Base-by-base conservation (phyloP, 129 eudicot species). In the Flaveria brownii region DNA sequence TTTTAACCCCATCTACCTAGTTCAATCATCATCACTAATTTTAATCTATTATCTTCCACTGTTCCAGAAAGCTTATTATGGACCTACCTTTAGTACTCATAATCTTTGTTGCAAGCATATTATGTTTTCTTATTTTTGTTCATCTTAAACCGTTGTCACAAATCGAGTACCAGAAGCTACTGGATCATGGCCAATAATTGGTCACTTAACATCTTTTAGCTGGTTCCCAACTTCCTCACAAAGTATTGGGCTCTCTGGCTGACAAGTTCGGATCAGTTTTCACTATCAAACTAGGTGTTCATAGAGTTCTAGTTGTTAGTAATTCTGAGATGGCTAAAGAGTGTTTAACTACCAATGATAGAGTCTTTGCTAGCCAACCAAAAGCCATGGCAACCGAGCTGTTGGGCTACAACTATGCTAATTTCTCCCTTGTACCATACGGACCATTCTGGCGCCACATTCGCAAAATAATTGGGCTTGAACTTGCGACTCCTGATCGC, bases 111-210 rank as follows among this genome's bases (percentile, higher is more conserved):
- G 18, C 79, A 3, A 16, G 62, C 70, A 26, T 75, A 45, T 25
- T 49, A 16, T 62, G 47, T 46, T 75, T 15, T 15, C 14, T 61
- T 26, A 2, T 46, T 30, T 9, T 62, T 75, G 7, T 26, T 45
- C 60, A 61, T 74, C 60, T 16, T 6, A 1, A 33, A 8, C 41
- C 45, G 1, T n/a, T n/a, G n/a, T n/a, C n/a, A n/a, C n/a, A 71
- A 50, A 16, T 71, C 5, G 3, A 28, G 62, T 52, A 14, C 84
- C 84, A 0, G 79, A 74, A 47, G 84, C 80, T 23, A 4, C 41
- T 11, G 83, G 86, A 5, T 41, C 86, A 67, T 78, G 83, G 80
- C 83, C 84, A 2, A 41, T 80, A 26, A 73, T 80, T 23, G 84
- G 84, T 49, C 84, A 73, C 17, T 67, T 73, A 9, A 9, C 70